Base-by-base conservation (phyloP, 768 basidiomycete genomes). In the Cubamyces sp. region DNA sequence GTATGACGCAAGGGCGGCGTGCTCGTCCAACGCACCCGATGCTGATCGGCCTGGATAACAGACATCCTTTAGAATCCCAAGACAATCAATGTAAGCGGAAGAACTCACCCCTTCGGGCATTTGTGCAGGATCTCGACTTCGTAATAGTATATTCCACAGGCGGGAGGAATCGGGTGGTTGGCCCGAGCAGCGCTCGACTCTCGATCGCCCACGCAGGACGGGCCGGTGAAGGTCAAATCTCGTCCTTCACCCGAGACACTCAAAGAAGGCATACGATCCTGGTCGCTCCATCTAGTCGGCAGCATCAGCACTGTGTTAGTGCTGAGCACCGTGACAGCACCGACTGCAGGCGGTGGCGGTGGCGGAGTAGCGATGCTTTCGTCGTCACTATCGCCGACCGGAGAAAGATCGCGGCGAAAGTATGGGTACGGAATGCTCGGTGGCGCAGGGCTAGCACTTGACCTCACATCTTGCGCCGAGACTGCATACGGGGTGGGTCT, bases 101-200 rank as follows among this genome's bases (percentile, higher is more conserved):
- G 41, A 48, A 75, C 85, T 71, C 67, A 89, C 94, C 92, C 94
- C 73, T 90, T 91, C 45, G 83, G 79, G 12, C 91, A 90, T 70
- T 91, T 91, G 71, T 90, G 86, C 6, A 90, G 72, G 48, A 98
- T 85, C 68, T 91, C 86, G 5, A 94, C 86, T 77, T 99, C 96
- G 71, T 89, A 99, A 74, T 98, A 99, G 71, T 93, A 96, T 57
- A 98, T 87, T 23, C 96, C 97, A 68, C 91, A 91, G 12, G 89
- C 87, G 0, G 88, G 80, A 1, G 96, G 96, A 50, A 96, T 89
- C 0, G 89, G 84, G 65, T 85, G 77, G 46, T 83, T 84, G 0
- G 96, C 87, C 53, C 94, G 84, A 43, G 94, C 82, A 12, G 92
- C 92, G 28, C 60, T 52, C 0, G 94, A 93, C 57, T 96, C 94